Percentiles rank a stretch among this genome's conserved stretches.
phyloP scores from a whole-genome alignment of 192 early-diverging fungal genomes.

The Umbelopsis sp. region DNA sequence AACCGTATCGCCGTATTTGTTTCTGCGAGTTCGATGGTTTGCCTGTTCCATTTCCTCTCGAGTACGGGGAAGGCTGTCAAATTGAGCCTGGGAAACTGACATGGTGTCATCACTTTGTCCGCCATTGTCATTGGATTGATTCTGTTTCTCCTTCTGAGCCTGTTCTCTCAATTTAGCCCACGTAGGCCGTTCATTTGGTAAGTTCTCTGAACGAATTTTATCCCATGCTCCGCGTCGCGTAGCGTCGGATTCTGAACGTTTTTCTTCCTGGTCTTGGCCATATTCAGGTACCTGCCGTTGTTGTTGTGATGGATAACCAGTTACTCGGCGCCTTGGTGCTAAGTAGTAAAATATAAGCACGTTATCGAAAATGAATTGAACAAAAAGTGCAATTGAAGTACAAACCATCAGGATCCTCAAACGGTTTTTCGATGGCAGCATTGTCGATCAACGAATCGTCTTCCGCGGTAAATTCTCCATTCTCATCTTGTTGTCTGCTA shows the following conservation, averaged over 20 bases:
- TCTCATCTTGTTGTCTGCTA: conserved; percentile 1
- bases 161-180: conserved; percentile 34
- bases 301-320: background rate
- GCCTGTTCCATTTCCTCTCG: conserved; percentile 34
- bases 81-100: conserved; percentile 11
- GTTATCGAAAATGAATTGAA: background rate
- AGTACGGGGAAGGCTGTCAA: conserved; percentile 37
- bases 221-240: conserved; percentile 31
- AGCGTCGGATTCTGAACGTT: background rate
- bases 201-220: conserved; percentile 31
- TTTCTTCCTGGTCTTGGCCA: background rate
- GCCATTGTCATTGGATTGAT: background rate
- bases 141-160: conserved; percentile 24
- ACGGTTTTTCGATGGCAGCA: background rate
- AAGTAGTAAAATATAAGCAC: background rate
- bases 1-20: conserved; percentile 5
- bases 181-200: conserved; percentile 25
- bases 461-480: conserved; percentile 8
- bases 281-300: background rate
- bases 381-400: background rate
- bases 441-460: conserved; percentile 14
- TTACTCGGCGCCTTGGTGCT: conserved; percentile 16
- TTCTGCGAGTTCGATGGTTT: conserved; percentile 1
- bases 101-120: conserved; percentile 6
- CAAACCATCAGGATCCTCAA: conserved; percentile 6